Conservation (phyloP, 805 yeast species). For the Candida nonsorbophila region DNA sequence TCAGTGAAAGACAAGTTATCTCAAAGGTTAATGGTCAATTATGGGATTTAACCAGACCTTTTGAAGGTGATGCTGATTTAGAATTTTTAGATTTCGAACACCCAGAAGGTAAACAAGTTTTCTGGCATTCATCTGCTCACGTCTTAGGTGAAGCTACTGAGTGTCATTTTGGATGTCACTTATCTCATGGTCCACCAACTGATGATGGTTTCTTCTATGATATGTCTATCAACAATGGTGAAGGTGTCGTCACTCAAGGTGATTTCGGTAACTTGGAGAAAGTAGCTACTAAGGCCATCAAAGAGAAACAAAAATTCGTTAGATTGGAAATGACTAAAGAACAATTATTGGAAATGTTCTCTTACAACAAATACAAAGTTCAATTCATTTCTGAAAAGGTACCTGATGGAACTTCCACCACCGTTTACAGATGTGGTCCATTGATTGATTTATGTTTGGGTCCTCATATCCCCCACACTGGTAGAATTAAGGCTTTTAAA, state of each 20-base stretch:
- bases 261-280: conserved; percentile 84
- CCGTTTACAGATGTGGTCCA: conserved; percentile 97
- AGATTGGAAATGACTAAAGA: conserved; percentile 91
- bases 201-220: conserved; percentile 97
- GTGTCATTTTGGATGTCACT: conserved; percentile 91
- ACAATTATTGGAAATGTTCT: conserved; percentile 85
- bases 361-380: conserved; percentile 93
- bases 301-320: conserved; percentile 93
- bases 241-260: conserved; percentile 63
- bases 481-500: conserved; percentile 90
- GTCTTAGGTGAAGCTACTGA: conserved; percentile 98
- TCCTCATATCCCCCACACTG: conserved; percentile 97
- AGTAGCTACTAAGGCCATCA: conserved; percentile 83
- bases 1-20: conserved; percentile 84
- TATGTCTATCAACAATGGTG: conserved; percentile 76
- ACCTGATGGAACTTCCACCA: conserved; percentile 93
- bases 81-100: conserved; percentile 88
- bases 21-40: conserved; percentile 84
- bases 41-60: conserved; percentile 95
- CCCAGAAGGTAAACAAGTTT: conserved; percentile 92
- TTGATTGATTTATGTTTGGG: conserved; percentile 96
- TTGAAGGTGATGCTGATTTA: conserved; percentile 64
- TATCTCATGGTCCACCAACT: conserved; percentile 89
- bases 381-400: conserved; percentile 79
- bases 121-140: conserved; percentile 99